Evolutionary conservation across 805 yeast genomes (phyloP).

Genomic region (Ogataea trehalophila): DNA sequence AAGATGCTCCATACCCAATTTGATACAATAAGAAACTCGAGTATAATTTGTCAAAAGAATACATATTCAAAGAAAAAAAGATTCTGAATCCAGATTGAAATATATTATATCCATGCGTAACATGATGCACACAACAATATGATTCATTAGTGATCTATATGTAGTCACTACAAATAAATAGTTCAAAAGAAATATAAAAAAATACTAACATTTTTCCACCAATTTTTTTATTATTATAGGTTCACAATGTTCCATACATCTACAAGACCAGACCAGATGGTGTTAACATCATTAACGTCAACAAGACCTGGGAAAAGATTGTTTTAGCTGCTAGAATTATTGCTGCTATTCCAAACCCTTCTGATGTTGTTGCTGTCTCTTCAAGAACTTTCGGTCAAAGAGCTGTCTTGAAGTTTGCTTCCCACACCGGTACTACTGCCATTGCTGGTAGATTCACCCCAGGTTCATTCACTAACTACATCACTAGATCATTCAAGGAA

Average conservation of each 20-base stretch:
- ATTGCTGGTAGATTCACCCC: conserved; percentile 99
- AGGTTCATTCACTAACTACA: conserved; percentile 99
- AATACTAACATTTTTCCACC: conserved; percentile 2
- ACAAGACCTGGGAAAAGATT: conserved; percentile 99
- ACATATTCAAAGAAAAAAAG: too few species aligned
- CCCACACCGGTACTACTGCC: conserved; percentile 99
- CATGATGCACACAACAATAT: too few species aligned
- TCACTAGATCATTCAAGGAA: conserved; percentile 99
- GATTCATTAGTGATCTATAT: too few species aligned
- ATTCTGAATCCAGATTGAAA: too few species aligned
- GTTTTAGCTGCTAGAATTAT: conserved; percentile 99
- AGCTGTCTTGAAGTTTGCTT: conserved; percentile 98
- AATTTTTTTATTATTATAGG: conserved; percentile 38
- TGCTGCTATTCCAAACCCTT: conserved; percentile 98
- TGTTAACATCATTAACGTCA: conserved; percentile 96
- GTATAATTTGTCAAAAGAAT: too few species aligned
- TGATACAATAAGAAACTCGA: too few species aligned
- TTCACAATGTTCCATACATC: conserved; percentile 95
- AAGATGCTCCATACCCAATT: too few species aligned
- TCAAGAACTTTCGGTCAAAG: conserved; percentile 99
- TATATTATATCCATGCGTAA: too few species aligned
- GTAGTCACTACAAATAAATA: too few species aligned
- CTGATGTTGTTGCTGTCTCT: conserved; percentile 98
- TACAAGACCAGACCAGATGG: conserved; percentile 99
- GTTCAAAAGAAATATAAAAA: background rate